Base-by-base conservation (phyloP, 306 rosid species). In the Canavalia gladiata region DNA sequence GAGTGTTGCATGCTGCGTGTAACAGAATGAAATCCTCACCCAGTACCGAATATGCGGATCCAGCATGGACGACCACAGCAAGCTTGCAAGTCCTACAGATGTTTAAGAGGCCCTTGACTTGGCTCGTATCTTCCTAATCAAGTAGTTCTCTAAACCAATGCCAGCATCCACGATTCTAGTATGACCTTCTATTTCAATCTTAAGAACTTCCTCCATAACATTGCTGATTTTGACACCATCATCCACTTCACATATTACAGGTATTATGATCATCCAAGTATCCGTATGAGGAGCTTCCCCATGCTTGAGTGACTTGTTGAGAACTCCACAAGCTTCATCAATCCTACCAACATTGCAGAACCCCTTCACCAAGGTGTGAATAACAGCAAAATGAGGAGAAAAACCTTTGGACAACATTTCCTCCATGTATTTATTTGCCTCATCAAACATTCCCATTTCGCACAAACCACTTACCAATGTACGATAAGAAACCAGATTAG, bases 401-500 rank as follows among this genome's bases (percentile, higher is more conserved):
- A 93, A 87, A 25, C 94, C 97, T 83, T 82, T 91, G 2, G 74
- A 83, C 25, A 88, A 5, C 95, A 93, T 95, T 45, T 86, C 89
- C 84, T 78, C 88, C 58, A 81, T 67, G 57, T 89, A 89, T 33
- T 60, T 84, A 37, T 55, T 84, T 1, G 97, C 97, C 87, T 90
- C 91, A 42, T 91, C 89, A 78, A 93, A 82, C 91, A 90, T 85
- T 77, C 92, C 94, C 85, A 85, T 68, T 18, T 90, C 77, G 62
- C 97, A 90, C 33, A 95, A 88, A 45, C 97, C 92, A 8, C 82
- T 66, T 2, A 90, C 84, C 89, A 93, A 77, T 70, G 91, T 89
- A 60, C 95, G 89, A 74, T 93, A 93, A 0, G 97, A 93, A 47
- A 93, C 94, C 54, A 87, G 62, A 84, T 91, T 93, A 3, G 99